Evolutionary conservation across 805 yeast species (phyloP).

Genomic region (Barnettozyma pratensis): DNA sequence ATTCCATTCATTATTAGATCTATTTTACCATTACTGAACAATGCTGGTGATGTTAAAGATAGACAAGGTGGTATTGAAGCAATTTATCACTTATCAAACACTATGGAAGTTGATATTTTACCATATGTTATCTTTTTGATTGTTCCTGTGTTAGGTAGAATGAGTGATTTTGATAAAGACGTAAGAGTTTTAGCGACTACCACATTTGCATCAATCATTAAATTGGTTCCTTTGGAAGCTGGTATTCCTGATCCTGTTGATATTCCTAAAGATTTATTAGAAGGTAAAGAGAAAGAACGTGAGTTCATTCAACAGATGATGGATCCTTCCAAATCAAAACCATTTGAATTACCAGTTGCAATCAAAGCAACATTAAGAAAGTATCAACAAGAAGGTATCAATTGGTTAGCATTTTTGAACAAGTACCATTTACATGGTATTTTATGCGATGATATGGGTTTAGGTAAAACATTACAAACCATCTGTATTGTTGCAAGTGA

Average conservation of each 20-base stretch:
- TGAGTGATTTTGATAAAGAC: slow-evolving; percentile 92
- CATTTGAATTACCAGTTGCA: slow-evolving; percentile 84
- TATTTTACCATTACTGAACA: slow-evolving; percentile 74
- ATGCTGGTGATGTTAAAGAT: slow-evolving; percentile 61
- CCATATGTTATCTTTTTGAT: slow-evolving; percentile 94
- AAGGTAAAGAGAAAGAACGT: slow-evolving; percentile 89
- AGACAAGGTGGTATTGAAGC: slow-evolving; percentile 95
- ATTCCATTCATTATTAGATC: slow-evolving; percentile 76
- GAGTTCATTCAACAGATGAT: slow-evolving; percentile 95
- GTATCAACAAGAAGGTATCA: slow-evolving; percentile 97
- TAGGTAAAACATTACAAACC: slow-evolving; percentile 95
- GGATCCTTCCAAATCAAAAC: slow-evolving; percentile 88
- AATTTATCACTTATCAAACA: slow-evolving; percentile 73
- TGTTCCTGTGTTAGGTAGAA: slow-evolving; percentile 94
- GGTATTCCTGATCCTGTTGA: slow-evolving; percentile 95
- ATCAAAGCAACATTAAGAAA: slow-evolving; percentile 90
- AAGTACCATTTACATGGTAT: slow-evolving; percentile 95
- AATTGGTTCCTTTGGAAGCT: slow-evolving; percentile 93
- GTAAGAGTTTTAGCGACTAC: slow-evolving; percentile 90
- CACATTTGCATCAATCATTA: slow-evolving; percentile 93
- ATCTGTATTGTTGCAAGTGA: slow-evolving; percentile 96
- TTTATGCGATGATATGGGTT: slow-evolving; percentile 98
- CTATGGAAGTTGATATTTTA: slow-evolving; percentile 83
- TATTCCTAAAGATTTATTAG: slow-evolving; percentile 76
- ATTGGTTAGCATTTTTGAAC: slow-evolving; percentile 94